Conservation (phyloP, 1,139 yeast species). For the Magnusiomyces ingens region DNA sequence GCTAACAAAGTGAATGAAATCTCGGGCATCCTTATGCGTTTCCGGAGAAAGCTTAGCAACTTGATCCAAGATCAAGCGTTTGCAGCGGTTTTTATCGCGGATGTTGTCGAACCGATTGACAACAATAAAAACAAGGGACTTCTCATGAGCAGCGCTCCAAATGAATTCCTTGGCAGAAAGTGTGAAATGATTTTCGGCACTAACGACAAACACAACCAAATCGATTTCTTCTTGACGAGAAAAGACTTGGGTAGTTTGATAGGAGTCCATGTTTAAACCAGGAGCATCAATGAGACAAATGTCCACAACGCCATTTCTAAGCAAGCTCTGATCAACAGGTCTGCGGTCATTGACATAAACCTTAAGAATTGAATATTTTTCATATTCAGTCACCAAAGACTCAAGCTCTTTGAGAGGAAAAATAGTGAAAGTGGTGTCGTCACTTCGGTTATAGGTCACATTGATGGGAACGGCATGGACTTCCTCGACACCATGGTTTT, state of each 20-base stretch:
- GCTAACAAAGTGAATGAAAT: slow-evolving; percentile 92
- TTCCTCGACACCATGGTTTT: slow-evolving; percentile 70
- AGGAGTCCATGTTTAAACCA: slow-evolving; percentile 87
- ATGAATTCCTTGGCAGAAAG: slow-evolving; percentile 91
- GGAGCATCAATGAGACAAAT: slow-evolving; percentile 95
- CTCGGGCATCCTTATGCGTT: slow-evolving; percentile 76
- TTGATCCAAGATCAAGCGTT: slow-evolving; percentile 70
- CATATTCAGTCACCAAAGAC: slow-evolving; percentile 66
- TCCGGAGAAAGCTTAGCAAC: slow-evolving; percentile 86
- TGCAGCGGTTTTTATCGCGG: slow-evolving; percentile 71
- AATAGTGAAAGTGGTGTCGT: slow-evolving; percentile 59
- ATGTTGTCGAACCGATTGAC: slow-evolving; percentile 88
- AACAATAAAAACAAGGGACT: slow-evolving; percentile 86
- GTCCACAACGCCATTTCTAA: slow-evolving; percentile 88
- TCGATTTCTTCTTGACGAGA: slow-evolving; percentile 97
- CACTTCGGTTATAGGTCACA: slow-evolving; percentile 48
- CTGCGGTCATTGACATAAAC: slow-evolving; percentile 76
- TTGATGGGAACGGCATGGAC: slow-evolving; percentile 87
- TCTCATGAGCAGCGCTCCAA: slow-evolving; percentile 84
- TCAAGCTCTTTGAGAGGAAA: slow-evolving; percentile 52
- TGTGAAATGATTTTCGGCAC: slow-evolving; percentile 94
- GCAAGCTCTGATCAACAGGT: slow-evolving; percentile 59
- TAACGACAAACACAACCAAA: slow-evolving; percentile 90
- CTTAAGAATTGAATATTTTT: slow-evolving; percentile 64
- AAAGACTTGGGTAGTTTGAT: slow-evolving; percentile 91